Percentiles rank a stretch among this genome's conserved stretches.
Conservation (phyloP, 371 early-diverging fungal genomes). For the Capillidium heterosporum region DNA sequence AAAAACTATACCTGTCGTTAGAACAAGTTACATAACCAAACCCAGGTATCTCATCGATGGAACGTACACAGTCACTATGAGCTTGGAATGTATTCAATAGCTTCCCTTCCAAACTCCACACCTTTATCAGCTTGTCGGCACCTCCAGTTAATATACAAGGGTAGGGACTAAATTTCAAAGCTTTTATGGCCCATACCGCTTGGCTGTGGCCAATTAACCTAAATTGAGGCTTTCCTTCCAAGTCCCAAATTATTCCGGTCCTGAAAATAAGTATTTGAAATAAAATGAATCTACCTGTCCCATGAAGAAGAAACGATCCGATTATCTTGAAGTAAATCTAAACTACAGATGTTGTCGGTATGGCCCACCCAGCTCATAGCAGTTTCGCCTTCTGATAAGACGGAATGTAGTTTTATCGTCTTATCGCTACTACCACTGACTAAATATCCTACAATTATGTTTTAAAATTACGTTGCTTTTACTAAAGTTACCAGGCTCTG, state of each 20-base stretch:
- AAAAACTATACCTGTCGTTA: constrained; percentile 52
- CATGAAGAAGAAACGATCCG: constrained; percentile 83
- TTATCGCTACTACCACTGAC: constrained; percentile 75
- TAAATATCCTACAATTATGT: constrained; percentile 36
- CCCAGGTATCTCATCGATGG: constrained; percentile 38
- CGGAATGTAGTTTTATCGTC: constrained; percentile 60
- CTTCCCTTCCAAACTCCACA: constrained; percentile 55
- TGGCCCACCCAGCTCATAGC: constrained; percentile 62
- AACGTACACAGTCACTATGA: constrained; percentile 83
- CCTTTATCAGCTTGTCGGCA: constrained; percentile 85
- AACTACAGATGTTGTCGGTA: constrained; percentile 65
- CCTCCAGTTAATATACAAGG: constrained; percentile 18
- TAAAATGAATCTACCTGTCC: constrained; percentile 58
- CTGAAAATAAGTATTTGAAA: constrained; percentile 19
- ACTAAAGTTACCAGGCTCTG: not conserved
- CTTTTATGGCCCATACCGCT: constrained; percentile 84
- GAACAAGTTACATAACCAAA: constrained; percentile 67
- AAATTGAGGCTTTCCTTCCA: constrained; percentile 39
- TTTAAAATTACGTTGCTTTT: not conserved
- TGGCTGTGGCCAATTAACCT: constrained; percentile 65
- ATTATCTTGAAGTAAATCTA: constrained; percentile 42
- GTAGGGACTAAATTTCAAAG: constrained; percentile 31
- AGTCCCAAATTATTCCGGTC: constrained; percentile 76
- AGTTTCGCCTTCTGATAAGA: constrained; percentile 29
- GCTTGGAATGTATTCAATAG: constrained; percentile 51